Conservation (phyloP, 1,284 basidiomycete genomes). For the Cryptococcus depauperatus region DNA sequence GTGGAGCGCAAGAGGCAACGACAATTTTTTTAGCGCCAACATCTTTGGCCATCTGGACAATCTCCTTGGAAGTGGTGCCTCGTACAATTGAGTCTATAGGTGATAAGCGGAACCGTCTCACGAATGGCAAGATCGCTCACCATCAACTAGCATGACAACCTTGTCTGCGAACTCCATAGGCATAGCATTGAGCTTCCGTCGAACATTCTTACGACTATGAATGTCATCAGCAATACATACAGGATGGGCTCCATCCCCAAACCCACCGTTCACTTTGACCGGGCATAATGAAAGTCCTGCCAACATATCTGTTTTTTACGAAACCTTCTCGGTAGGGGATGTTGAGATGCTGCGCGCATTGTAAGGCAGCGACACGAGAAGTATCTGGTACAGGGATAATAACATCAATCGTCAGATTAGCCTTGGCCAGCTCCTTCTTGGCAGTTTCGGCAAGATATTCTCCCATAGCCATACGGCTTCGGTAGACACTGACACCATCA, state of each 20-base stretch:
- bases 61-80: constrained; percentile 97
- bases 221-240: constrained; percentile 1
- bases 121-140: constrained; percentile 47
- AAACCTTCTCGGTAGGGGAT: constrained; percentile 98
- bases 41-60: constrained; percentile 93
- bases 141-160: constrained; percentile 92
- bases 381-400: constrained; percentile 99
- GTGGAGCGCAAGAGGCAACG: constrained; percentile 93
- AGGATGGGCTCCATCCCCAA: no score
- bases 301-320: constrained; percentile 98
- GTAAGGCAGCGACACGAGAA: constrained; percentile 88
- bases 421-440: constrained; percentile 60
- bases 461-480: constrained; percentile 98
- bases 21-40: constrained; percentile 97
- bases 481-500: constrained; percentile 95
- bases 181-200: constrained; percentile 97
- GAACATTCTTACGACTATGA: constrained; percentile 80
- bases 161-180: constrained; percentile 93
- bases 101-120: not conserved
- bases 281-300: constrained; percentile 99
- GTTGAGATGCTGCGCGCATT: constrained; percentile 81
- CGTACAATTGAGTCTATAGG: constrained; percentile 87
- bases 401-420: constrained; percentile 73
- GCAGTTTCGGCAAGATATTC: constrained; percentile 89
- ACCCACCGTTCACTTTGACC: constrained; percentile 67